Evolutionary conservation across 257 asterid species (phyloP).

Genomic region (Solanum medicagineum): DNA sequence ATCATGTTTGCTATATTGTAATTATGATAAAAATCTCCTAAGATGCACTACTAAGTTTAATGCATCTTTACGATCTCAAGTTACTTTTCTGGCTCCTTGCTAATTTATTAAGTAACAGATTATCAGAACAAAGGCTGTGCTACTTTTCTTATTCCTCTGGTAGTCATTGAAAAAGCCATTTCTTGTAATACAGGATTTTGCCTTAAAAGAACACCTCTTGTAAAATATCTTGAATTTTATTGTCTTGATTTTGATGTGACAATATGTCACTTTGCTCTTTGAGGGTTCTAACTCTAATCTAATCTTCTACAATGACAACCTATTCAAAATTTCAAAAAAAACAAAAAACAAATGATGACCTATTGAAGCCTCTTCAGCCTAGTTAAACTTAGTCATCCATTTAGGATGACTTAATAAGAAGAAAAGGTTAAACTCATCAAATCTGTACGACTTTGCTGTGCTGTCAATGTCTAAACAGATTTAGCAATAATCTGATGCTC

Average conservation of each 20-base stretch:
- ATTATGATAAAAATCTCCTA: neutral
- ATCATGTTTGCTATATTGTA: neutral
- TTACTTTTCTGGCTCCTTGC: neutral
- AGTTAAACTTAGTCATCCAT: neutral
- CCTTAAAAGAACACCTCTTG: neutral
- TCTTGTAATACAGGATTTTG: neutral
- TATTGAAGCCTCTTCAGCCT: neutral
- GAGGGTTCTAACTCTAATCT: neutral
- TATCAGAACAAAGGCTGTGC: neutral
- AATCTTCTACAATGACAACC: neutral
- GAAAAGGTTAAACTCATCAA: neutral
- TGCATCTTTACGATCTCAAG: neutral
- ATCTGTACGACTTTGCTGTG: neutral
- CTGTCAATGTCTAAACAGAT: neutral
- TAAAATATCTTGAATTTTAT: neutral
- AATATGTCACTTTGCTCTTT: neutral
- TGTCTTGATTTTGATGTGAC: neutral
- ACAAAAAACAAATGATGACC: too few species aligned
- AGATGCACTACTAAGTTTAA: neutral
- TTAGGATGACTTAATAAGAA: neutral
- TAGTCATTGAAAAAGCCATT: neutral
- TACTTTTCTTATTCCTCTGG: neutral
- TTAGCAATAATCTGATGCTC: neutral
- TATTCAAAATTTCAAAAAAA: too few species aligned
- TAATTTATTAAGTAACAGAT: neutral